Percentiles rank a stretch among this genome's conserved stretches.
Evolutionary conservation across 441 rosid species (phyloP).

Genomic region (Eutrema salsugineum): DNA sequence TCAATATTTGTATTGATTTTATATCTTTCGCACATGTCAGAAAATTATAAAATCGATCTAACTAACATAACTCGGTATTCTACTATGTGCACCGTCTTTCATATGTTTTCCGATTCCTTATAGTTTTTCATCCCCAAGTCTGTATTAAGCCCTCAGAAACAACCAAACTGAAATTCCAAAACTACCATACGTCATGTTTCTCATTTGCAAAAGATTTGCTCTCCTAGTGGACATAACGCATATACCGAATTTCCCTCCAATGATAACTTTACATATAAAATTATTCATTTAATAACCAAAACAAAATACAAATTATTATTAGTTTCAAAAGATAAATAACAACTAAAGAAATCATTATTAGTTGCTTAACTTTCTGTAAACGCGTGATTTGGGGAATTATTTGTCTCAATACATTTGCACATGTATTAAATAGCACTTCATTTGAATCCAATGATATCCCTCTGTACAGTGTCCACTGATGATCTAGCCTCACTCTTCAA

Average conservation of each 20-base stretch:
- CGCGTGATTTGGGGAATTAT: constrained; percentile 27
- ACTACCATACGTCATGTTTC: neutral
- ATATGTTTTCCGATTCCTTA: too few relatives aligned
- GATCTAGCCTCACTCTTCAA: neutral
- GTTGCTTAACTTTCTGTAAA: constrained; percentile 13
- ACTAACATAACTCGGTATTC: neutral
- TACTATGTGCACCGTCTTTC: too few relatives aligned
- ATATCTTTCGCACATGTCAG: neutral
- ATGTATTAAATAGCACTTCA: constrained; percentile 6
- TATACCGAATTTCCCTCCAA: neutral
- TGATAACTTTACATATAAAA: neutral
- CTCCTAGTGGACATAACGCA: neutral
- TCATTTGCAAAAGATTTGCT: neutral
- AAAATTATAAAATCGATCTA: neutral
- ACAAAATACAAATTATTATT: neutral
- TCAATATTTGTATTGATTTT: neutral
- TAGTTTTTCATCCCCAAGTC: too few relatives aligned
- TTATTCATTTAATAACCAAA: neutral
- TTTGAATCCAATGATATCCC: constrained; percentile 1
- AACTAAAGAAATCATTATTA: neutral
- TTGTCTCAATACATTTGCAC: constrained; percentile 11
- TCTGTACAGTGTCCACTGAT: neutral
- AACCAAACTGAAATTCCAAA: too few relatives aligned
- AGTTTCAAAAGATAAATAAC: neutral
- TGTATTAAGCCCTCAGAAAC: too few relatives aligned